Percentiles rank a stretch among this genome's conserved stretches.
phyloP scores from a whole-genome alignment of 2,329 filamentous ascomycete genomes.

The Talaromyces sp. region DNA sequence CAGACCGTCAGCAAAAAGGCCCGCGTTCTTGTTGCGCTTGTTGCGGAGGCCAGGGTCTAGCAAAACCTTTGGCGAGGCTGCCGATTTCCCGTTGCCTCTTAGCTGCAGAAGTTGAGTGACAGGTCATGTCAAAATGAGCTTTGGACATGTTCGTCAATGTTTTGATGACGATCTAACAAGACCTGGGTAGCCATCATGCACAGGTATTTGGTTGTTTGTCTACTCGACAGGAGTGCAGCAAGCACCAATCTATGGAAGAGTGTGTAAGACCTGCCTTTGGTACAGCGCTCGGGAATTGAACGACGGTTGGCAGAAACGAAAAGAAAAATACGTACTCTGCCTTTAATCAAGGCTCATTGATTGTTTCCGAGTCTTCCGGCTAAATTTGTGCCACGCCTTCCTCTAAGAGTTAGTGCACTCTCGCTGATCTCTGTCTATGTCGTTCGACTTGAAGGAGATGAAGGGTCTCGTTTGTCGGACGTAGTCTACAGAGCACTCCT shows the following conservation, averaged over 20 bases:
- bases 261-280: too few species aligned
- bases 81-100: not conserved
- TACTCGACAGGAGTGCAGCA: not conserved
- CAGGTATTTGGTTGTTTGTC: not conserved
- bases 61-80: not conserved
- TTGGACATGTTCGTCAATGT: not conserved
- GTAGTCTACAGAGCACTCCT: not conserved
- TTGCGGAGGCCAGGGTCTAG: not conserved
- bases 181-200: not conserved
- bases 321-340: not conserved
- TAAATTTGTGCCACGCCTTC: not conserved
- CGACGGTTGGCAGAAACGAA: not conserved
- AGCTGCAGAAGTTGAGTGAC: not conserved
- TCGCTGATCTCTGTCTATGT: not conserved
- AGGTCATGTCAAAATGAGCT: not conserved
- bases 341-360: not conserved
- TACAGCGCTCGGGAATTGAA: too few species aligned
- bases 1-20: not conserved
- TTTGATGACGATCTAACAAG: not conserved
- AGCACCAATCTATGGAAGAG: not conserved
- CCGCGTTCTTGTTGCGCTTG: not conserved
- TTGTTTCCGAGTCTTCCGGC: not conserved
- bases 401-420: not conserved
- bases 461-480: not conserved
- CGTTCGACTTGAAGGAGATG: not conserved